phyloP scores from a whole-genome alignment of 352 stramenopile genomes.

The Phytophthora capsici region DNA sequence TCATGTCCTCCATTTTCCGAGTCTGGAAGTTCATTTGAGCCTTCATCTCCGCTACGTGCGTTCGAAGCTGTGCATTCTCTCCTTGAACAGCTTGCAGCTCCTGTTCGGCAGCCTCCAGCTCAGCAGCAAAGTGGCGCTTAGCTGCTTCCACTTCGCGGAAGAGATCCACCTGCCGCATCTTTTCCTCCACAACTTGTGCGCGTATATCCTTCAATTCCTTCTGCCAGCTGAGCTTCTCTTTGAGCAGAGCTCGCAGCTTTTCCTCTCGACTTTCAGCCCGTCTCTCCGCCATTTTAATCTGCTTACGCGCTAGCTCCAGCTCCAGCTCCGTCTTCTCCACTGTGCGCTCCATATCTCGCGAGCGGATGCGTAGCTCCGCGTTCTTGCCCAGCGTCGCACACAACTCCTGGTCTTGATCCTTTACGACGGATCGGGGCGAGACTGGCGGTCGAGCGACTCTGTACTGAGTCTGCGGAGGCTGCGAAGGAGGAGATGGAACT shows the following conservation, averaged over 20 bases:
- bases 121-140: conserved; percentile 49
- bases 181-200: conserved; percentile 70
- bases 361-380: conserved; percentile 65
- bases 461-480: conserved; percentile 15
- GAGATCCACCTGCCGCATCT: conserved; percentile 74
- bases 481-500: conserved; percentile 17
- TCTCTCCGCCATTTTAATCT: conserved; percentile 64
- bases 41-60: conserved; percentile 47
- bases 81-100: conserved; percentile 37
- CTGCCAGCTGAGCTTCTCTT: conserved; percentile 78
- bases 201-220: conserved; percentile 66
- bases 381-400: conserved; percentile 70
- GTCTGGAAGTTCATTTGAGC: conserved; percentile 50
- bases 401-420: conserved; percentile 57
- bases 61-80: conserved; percentile 56
- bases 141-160: conserved; percentile 59
- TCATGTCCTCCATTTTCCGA: conserved; percentile 57
- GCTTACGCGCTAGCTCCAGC: conserved; percentile 61
- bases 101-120: conserved; percentile 46
- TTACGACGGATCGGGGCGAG: conserved; percentile 25
- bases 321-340: conserved; percentile 51
- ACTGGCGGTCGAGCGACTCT: conserved; percentile 18
- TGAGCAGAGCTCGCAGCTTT: conserved; percentile 62
- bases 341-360: conserved; percentile 53
- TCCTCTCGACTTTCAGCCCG: conserved; percentile 67